Percentiles rank a stretch among this genome's conserved stretches.
Evolutionary conservation across 768 basidiomycete genomes (phyloP).

Genomic region (Pholiota conissans): DNA sequence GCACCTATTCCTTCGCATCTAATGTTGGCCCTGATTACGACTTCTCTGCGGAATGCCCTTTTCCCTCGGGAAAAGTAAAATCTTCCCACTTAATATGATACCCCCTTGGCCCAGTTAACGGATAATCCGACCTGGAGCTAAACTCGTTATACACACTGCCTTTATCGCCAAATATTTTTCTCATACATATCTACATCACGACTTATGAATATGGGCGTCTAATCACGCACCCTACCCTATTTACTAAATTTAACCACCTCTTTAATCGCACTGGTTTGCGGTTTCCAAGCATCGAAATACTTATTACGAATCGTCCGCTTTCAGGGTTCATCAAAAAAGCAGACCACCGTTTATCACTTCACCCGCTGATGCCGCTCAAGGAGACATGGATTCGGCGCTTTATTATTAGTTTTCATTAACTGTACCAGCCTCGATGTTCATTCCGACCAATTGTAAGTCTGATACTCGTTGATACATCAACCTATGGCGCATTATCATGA

Average conservation of each 20-base stretch:
- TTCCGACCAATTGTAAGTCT: background rate
- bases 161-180: background rate
- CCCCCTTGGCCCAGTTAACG: background rate
- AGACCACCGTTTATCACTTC: background rate
- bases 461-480: background rate
- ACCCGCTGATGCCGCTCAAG: background rate
- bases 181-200: constrained; percentile 9
- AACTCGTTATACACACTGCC: background rate
- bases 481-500: background rate
- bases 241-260: background rate
- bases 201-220: constrained; percentile 4
- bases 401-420: background rate
- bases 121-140: constrained; percentile 1
- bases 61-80: background rate
- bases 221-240: background rate
- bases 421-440: background rate
- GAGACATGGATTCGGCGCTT: background rate
- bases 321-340: background rate
- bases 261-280: background rate
- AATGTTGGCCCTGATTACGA: background rate
- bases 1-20: background rate
- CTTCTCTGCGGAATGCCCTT: background rate
- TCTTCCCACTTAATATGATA: background rate
- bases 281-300: background rate
- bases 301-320: background rate